Percentiles rank a stretch among this genome's conserved stretches.
These are phyloP conservation scores for Lactarius sanguifluus DNA, from an alignment of 768 basidiomycete genomes.

Conservation along the genomic window DNA sequence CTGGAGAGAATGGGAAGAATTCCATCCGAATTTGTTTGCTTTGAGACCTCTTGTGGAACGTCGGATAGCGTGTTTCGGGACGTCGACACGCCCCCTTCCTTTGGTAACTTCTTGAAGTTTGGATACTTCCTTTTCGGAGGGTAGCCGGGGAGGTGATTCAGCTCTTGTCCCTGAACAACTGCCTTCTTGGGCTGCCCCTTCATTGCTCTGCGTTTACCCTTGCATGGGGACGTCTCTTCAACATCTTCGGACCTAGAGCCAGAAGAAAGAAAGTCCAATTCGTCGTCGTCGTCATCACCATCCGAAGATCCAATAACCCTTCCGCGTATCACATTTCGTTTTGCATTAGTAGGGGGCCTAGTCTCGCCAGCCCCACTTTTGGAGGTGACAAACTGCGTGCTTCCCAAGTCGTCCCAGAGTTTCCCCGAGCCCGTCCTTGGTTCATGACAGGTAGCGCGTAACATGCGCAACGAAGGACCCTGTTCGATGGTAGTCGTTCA, in stretches of 20 bases:
- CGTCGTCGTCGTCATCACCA: conserved; percentile 23
- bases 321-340: neutral
- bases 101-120: conserved; percentile 25
- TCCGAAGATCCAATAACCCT: conserved; percentile 15
- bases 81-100: conserved; percentile 18
- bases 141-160: neutral
- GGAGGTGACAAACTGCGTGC: conserved; percentile 14
- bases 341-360: neutral
- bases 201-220: conserved; percentile 6
- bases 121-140: conserved; percentile 20
- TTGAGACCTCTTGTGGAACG: neutral
- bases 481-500: neutral
- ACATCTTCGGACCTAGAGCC: conserved; percentile 20
- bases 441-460: neutral
- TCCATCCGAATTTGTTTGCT: conserved; percentile 4
- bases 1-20: conserved; percentile 12
- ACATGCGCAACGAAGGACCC: neutral
- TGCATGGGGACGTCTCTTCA: conserved; percentile 6
- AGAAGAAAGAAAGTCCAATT: conserved; percentile 25
- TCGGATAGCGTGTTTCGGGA: conserved; percentile 3
- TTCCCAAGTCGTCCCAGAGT: conserved; percentile 25
- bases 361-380: neutral
- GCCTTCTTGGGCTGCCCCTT: conserved; percentile 9
- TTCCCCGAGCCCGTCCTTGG: conserved; percentile 11
- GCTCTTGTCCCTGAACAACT: neutral